Percentiles rank a stretch among this genome's conserved stretches.
Conservation (phyloP, 257 asterid species). For the Primulina tabacum region DNA sequence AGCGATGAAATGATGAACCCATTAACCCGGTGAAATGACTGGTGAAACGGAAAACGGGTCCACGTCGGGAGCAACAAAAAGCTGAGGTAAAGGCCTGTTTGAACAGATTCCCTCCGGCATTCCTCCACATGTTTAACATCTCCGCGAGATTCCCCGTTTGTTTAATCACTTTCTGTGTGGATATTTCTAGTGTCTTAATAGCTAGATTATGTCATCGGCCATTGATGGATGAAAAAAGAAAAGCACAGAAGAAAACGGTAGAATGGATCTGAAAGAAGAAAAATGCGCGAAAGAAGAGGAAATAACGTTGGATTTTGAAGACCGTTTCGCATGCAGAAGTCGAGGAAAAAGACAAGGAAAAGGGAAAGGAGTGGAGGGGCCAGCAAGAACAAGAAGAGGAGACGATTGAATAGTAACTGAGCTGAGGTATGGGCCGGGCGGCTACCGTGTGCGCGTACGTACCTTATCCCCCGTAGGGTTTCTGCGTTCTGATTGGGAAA, state of each 20-base stretch:
- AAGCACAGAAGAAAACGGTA: slow-evolving; percentile 2
- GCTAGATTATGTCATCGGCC: slow-evolving; percentile 21
- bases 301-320: slow-evolving; percentile 26
- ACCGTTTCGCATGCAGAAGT: slow-evolving; percentile 24
- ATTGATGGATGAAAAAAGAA: slow-evolving; percentile 17
- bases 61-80: background rate
- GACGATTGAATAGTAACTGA: background rate
- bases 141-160: too few species aligned
- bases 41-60: slow-evolving; percentile 6
- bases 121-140: slow-evolving; percentile 33
- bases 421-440: background rate
- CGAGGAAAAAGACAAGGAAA: background rate
- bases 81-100: slow-evolving; percentile 16
- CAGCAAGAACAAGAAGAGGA: background rate
- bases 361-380: background rate
- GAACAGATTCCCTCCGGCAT: slow-evolving; percentile 21
- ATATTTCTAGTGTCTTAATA: background rate
- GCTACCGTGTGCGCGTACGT: background rate
- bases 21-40: background rate
- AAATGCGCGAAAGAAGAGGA: slow-evolving; percentile 8
- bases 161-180: background rate
- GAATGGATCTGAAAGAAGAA: background rate
- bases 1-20: background rate
- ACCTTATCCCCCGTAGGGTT: too few species aligned
- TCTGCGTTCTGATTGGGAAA: too few species aligned